Conservation (phyloP, 257 asterid species). For the Solanum lignicaule region DNA sequence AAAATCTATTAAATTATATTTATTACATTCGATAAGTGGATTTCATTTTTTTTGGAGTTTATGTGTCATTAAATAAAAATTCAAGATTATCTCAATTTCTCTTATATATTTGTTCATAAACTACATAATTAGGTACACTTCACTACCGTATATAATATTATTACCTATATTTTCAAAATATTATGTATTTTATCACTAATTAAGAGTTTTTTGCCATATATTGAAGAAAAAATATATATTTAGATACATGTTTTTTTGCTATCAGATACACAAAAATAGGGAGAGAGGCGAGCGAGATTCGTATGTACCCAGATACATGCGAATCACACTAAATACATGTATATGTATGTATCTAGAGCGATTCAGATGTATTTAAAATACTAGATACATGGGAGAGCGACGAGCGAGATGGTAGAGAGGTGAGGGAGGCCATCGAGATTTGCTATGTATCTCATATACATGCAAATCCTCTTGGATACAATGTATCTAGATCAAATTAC, state of each 20-base stretch:
- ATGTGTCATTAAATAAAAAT: too few species aligned
- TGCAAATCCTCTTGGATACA: too few species aligned
- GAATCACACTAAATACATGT: not conserved
- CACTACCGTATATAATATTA: too few species aligned
- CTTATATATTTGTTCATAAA: not conserved
- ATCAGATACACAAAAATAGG: not conserved
- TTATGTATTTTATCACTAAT: too few species aligned
- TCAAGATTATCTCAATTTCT: too few species aligned
- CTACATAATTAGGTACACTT: not conserved
- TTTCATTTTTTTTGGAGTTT: too few species aligned
- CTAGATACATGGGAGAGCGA: fast-evolving
- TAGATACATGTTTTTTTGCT: not conserved
- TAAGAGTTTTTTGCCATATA: too few species aligned
- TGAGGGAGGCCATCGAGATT: too few species aligned
- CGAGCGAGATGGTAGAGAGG: not conserved
- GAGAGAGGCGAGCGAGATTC: too few species aligned
- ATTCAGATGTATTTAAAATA: not conserved
- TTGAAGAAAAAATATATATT: not conserved
- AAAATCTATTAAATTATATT: too few species aligned
- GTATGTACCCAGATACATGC: not conserved
- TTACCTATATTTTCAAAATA: too few species aligned
- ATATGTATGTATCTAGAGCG: not conserved
- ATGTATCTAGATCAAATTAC: too few species aligned
- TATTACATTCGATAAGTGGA: not conserved
- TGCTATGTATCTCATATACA: not conserved